phyloP scores from a whole-genome alignment of 345 rosid species.

The Kandelia obovata region DNA sequence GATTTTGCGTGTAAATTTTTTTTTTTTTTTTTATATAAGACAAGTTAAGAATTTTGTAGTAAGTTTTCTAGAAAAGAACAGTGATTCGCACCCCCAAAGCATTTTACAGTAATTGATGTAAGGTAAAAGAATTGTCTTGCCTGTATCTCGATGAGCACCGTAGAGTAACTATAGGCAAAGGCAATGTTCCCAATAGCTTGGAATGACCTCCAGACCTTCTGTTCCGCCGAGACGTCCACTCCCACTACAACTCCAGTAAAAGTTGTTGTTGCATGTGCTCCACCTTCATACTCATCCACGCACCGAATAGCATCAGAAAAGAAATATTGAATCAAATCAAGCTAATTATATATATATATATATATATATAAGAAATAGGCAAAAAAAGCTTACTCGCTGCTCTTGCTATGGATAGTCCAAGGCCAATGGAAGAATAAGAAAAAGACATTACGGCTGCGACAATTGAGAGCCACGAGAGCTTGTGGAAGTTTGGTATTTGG shows the following conservation, averaged over 20 bases:
- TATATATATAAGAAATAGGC: too few relatives aligned
- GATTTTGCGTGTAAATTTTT: slow-evolving; percentile 4
- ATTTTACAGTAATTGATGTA: too few relatives aligned
- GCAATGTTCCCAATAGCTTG: slow-evolving; percentile 81
- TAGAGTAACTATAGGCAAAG: slow-evolving; percentile 77
- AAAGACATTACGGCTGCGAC: slow-evolving; percentile 89
- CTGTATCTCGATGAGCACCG: slow-evolving; percentile 90
- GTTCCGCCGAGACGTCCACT: slow-evolving; percentile 60
- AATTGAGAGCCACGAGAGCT: slow-evolving; percentile 84
- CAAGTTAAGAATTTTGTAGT: too few relatives aligned
- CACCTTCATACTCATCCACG: slow-evolving; percentile 16
- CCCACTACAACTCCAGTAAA: slow-evolving; percentile 67
- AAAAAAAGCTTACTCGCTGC: slow-evolving; percentile 20
- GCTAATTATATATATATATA: background rate
- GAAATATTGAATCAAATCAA: background rate
- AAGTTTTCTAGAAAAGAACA: background rate
- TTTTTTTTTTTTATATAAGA: background rate
- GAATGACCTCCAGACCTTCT: slow-evolving; percentile 78
- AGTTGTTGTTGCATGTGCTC: slow-evolving; percentile 39
- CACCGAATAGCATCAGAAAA: too few relatives aligned
- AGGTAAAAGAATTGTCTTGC: slow-evolving; percentile 28
- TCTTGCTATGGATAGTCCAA: slow-evolving; percentile 76
- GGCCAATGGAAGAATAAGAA: slow-evolving; percentile 70
- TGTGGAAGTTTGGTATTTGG: slow-evolving; percentile 87
- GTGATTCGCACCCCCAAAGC: too few relatives aligned